Percentiles rank a stretch among this genome's conserved stretches.
Conservation (phyloP, 2,329 filamentous ascomycete genomes). For the Cadophora sp. region DNA sequence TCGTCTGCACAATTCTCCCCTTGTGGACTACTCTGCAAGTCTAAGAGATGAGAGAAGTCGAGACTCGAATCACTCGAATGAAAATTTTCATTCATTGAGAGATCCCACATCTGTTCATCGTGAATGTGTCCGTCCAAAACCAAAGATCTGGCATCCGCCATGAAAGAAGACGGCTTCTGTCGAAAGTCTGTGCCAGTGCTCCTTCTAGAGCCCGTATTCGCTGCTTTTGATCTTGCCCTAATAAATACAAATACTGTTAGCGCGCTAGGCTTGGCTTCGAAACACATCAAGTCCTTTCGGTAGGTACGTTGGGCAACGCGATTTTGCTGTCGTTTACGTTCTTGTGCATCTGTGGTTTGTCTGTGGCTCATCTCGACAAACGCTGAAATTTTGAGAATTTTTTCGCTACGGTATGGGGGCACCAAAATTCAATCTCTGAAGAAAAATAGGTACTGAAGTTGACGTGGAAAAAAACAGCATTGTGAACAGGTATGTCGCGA, state of each 20-base stretch:
- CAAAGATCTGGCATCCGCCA: not conserved
- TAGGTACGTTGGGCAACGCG: slow-evolving; percentile 2
- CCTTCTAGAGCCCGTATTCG: slow-evolving; percentile 6
- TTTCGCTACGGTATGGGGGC: too few species aligned
- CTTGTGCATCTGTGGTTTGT: not conserved
- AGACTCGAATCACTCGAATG: not conserved
- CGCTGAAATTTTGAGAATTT: not conserved
- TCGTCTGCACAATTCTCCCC: not conserved
- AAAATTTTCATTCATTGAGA: not conserved
- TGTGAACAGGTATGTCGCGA: too few species aligned
- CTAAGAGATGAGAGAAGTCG: not conserved
- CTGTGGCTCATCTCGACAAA: not conserved
- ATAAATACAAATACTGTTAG: not conserved
- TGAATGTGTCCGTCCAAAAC: not conserved
- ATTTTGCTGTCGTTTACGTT: slow-evolving; percentile 5
- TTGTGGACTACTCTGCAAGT: not conserved
- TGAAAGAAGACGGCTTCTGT: not conserved
- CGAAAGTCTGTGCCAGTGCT: not conserved
- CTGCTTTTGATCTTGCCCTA: slow-evolving; percentile 9
- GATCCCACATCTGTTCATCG: not conserved
- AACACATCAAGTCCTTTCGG: not conserved
- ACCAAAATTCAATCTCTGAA: too few species aligned
- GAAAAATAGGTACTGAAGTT: too few species aligned
- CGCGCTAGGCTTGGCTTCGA: not conserved
- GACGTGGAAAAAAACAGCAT: too few species aligned